phyloP scores from a whole-genome alignment of 768 basidiomycete genomes.

The Pleurotus giganteus region DNA sequence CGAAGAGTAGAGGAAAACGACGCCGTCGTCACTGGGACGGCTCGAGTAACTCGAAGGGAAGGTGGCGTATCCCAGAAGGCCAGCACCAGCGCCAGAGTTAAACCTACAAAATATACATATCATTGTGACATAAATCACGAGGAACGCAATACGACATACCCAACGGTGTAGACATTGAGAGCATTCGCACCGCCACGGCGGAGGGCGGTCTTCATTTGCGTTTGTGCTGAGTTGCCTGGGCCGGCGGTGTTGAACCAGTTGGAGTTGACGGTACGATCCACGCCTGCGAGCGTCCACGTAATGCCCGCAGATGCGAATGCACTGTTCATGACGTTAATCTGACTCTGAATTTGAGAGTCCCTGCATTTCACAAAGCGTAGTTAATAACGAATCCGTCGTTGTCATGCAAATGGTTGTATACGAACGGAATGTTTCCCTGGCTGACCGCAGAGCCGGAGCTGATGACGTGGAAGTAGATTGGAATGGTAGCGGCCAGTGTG shows the following conservation, averaged over 20 bases:
- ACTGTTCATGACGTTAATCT: slow-evolving; percentile 40
- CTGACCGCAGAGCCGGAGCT: slow-evolving; percentile 24
- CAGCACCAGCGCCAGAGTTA: slow-evolving; percentile 31
- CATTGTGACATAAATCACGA: too few species aligned
- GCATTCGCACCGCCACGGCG: slow-evolving; percentile 36
- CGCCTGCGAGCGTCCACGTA: slow-evolving; percentile 37
- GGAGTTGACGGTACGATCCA: slow-evolving; percentile 39
- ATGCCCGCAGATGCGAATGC: slow-evolving; percentile 37
- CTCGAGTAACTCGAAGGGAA: slow-evolving; percentile 43
- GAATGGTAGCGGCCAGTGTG: slow-evolving; percentile 9
- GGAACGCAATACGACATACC: slow-evolving; percentile 34
- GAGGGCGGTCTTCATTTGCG: slow-evolving; percentile 45
- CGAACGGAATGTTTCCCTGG: slow-evolving; percentile 44
- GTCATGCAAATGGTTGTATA: background rate
- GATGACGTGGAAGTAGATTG: slow-evolving; percentile 35
- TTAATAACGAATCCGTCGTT: slow-evolving; percentile 1
- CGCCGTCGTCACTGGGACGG: slow-evolving; percentile 46
- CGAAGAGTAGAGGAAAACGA: slow-evolving; percentile 42
- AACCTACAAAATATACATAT: too few species aligned
- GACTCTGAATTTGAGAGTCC: slow-evolving; percentile 31
- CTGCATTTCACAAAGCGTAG: slow-evolving; percentile 20
- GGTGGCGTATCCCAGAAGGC: slow-evolving; percentile 53
- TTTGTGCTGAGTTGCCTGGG: slow-evolving; percentile 34
- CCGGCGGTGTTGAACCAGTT: slow-evolving; percentile 48
- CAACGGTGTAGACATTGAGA: slow-evolving; percentile 53